Conservation (phyloP, 768 basidiomycete genomes). For the Pleurotus tuoliensis region DNA sequence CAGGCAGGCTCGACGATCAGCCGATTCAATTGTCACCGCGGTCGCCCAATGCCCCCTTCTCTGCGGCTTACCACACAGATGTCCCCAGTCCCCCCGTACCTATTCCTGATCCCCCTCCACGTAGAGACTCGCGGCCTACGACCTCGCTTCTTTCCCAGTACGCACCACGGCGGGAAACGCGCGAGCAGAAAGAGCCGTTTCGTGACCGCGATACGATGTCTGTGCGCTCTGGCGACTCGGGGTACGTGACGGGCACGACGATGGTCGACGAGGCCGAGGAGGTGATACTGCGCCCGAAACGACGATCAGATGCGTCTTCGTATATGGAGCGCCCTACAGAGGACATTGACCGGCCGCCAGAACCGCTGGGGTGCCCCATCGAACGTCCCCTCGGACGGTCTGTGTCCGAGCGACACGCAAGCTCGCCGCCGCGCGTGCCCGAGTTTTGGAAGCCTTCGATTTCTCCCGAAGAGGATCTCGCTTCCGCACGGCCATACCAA, state of each 20-base stretch:
- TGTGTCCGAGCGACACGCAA: constrained; percentile 28
- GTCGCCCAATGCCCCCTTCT: not conserved
- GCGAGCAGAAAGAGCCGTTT: constrained; percentile 6
- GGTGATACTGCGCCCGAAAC: constrained; percentile 16
- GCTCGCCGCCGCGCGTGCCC: constrained; percentile 30
- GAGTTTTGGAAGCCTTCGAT: constrained; percentile 50
- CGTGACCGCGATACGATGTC: constrained; percentile 7
- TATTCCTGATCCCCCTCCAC: not conserved
- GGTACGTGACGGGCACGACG: not conserved
- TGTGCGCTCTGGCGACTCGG: constrained; percentile 2
- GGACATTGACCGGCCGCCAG: constrained; percentile 10
- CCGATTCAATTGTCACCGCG: constrained; percentile 10
- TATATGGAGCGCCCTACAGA: not conserved
- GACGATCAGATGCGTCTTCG: constrained; percentile 2
- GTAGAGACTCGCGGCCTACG: constrained; percentile 1
- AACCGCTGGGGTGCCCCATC: constrained; percentile 19
- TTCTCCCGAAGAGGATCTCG: constrained; percentile 39
- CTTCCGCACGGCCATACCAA: constrained; percentile 35
- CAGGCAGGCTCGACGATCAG: constrained; percentile 18
- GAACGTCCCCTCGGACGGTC: constrained; percentile 27
- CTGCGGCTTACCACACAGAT: not conserved
- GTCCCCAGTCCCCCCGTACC: not conserved
- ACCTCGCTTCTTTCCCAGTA: not conserved
- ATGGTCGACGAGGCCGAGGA: constrained; percentile 26
- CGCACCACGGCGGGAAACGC: not conserved